A percentile compares a stretch with the other conserved stretches of the same genome.
These are phyloP conservation scores for Aspergillus felis DNA, from an alignment of 2,329 filamentous ascomycete genomes.

Conservation along the genomic window DNA sequence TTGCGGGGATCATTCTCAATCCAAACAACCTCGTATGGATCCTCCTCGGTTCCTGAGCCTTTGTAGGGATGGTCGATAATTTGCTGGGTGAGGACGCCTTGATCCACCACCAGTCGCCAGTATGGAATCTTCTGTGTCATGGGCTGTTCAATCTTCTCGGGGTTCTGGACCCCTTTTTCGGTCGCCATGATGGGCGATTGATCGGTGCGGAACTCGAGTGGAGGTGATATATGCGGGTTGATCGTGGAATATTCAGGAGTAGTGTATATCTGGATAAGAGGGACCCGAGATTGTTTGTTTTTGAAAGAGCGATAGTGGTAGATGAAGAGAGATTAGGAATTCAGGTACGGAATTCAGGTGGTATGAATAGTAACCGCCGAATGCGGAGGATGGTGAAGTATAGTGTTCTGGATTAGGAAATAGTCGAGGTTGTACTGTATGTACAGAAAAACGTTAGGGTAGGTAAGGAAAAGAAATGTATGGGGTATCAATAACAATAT, in stretches of 20 bases:
- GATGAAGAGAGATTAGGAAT: neutral
- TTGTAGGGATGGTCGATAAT: slow-evolving; percentile 55
- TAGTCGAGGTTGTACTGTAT: neutral
- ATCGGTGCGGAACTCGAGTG: neutral
- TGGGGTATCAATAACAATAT: neutral
- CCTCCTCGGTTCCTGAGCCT: slow-evolving; percentile 61
- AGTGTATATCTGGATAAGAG: neutral
- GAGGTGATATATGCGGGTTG: neutral
- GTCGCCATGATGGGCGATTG: slow-evolving; percentile 20
- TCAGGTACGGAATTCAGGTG: too few species aligned
- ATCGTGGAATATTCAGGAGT: neutral
- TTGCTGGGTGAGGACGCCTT: slow-evolving; percentile 54
- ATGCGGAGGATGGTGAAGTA: neutral
- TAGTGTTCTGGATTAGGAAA: neutral
- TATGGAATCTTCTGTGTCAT: slow-evolving; percentile 28
- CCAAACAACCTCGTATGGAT: slow-evolving; percentile 67
- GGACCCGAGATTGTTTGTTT: neutral
- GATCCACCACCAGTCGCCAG: slow-evolving; percentile 55
- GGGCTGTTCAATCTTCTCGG: slow-evolving; percentile 25
- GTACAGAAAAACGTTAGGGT: neutral
- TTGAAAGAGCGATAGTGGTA: neutral
- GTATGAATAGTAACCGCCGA: neutral
- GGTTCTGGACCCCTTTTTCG: slow-evolving; percentile 15
- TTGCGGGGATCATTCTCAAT: slow-evolving; percentile 59
- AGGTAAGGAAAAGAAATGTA: neutral